These are phyloP conservation scores for Phaffomyces thermotolerans DNA, from an alignment of 805 yeast genomes.

Conservation along the genomic window DNA sequence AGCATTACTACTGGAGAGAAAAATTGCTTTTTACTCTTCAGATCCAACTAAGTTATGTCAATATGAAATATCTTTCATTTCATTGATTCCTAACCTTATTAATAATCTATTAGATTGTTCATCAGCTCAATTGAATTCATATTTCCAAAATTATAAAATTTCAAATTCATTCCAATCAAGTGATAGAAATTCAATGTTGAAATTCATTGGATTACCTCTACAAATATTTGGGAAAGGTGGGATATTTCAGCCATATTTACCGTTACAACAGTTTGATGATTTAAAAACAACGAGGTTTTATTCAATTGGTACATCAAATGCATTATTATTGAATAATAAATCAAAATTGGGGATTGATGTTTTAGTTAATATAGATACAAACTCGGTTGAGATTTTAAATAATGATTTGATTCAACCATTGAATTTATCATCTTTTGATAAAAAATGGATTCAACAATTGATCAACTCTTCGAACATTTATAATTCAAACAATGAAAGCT, in stretches of 20 bases:
- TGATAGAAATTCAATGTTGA: slow-evolving; percentile 67
- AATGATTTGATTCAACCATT: slow-evolving; percentile 36
- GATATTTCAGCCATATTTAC: slow-evolving; percentile 88
- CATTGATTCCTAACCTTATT: slow-evolving; percentile 75
- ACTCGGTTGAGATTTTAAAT: slow-evolving; percentile 40
- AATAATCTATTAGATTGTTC: slow-evolving; percentile 71
- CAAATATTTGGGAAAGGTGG: slow-evolving; percentile 82
- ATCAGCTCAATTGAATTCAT: slow-evolving; percentile 58
- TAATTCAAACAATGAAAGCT: slow-evolving; percentile 24
- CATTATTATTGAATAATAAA: slow-evolving; percentile 63
- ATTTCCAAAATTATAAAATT: slow-evolving; percentile 42
- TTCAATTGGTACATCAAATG: slow-evolving; percentile 83
- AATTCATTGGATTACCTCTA: slow-evolving; percentile 82
- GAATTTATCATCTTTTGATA: slow-evolving; percentile 53
- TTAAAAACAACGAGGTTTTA: slow-evolving; percentile 56
- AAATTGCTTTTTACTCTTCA: slow-evolving; percentile 68
- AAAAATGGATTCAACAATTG: slow-evolving; percentile 63
- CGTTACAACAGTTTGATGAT: slow-evolving; percentile 83
- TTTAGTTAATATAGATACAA: slow-evolving; percentile 57
- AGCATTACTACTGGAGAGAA: slow-evolving; percentile 67
- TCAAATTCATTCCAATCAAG: slow-evolving; percentile 69
- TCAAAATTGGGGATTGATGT: slow-evolving; percentile 53
- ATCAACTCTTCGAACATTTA: slow-evolving; percentile 34
- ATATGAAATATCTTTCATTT: slow-evolving; percentile 74
- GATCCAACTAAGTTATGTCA: slow-evolving; percentile 77